Base-by-base conservation (phyloP, 2,329 filamentous ascomycete species). In the Alternaria solani region DNA sequence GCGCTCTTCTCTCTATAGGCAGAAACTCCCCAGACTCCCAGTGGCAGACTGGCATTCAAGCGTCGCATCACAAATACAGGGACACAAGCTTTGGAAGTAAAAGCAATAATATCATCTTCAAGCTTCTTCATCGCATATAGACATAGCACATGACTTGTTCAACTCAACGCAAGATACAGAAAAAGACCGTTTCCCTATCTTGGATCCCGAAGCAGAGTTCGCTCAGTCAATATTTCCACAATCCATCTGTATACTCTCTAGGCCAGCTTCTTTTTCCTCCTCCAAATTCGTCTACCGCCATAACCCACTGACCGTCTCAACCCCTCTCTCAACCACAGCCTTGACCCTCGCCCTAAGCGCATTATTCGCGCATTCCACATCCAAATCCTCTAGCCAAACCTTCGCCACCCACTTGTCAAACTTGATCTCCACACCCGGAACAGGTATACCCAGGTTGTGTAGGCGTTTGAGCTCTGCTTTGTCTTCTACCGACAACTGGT, bases 321-420 rank as follows among this genome's bases (percentile, higher is more conserved):
- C 90, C 0, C 91, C 94, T 67, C 93, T 86, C 78, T 98, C 94
- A 11, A 97, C 91, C 8, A 99, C 93, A 1, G 92, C 93, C 69
- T 91, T 87, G 5, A 99, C 92, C 59, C 95, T 85, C 77, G 96
- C 94, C 47, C 89, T 89, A 73, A 97, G 87, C 18, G 92, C 88
- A 64, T 88, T 87, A 65, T 93, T 93, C 55, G 82, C 82, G 77
- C 93, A 96, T 79, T 98, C 95, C 5, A 99, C 91, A 69, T 96
- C 93, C 44, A 98, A 80, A 68, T 91, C 88, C 83, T 98, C 95
- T 39, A 99, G 82, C 94, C 94, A 98, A 7, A 99, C 90, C 63
- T 88, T 91, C 7, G 94, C 95, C 54, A 90, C 84, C 80, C 93
- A 90, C 81, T 92, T 95, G 71, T 98, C 94, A 4, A 97, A 90